A percentile compares a stretch with the other conserved stretches of the same genome.
Evolutionary conservation across 106 monocot genomes (phyloP).

Genomic region (Ottelia alismoides): DNA sequence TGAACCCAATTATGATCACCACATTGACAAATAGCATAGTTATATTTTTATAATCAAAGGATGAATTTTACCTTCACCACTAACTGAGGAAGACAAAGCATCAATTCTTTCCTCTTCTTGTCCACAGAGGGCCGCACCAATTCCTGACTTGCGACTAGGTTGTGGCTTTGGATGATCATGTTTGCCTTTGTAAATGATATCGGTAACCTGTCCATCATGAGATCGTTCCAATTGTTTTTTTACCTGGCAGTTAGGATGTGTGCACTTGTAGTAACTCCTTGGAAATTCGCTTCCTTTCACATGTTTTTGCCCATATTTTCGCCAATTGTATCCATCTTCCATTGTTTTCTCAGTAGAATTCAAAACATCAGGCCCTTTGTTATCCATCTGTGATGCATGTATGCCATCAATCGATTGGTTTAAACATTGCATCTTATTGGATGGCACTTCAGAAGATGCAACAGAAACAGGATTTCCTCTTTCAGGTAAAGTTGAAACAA

Average conservation of each 20-base stretch:
- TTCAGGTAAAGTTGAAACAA: too few relatives aligned
- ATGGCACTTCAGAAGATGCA: slow-evolving; percentile 7
- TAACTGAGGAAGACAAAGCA: slow-evolving; percentile 16
- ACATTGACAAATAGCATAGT: too few relatives aligned
- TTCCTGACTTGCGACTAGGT: slow-evolving; percentile 45
- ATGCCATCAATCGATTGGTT: slow-evolving; percentile 16
- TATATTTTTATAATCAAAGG: too few relatives aligned
- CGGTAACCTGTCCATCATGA: slow-evolving; percentile 87
- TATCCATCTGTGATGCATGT: slow-evolving; percentile 24
- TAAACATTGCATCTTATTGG: slow-evolving; percentile 23
- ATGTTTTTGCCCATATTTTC: slow-evolving; percentile 98
- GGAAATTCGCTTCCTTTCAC: slow-evolving; percentile 99
- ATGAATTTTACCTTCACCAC: slow-evolving; percentile 1
- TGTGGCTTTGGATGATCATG: slow-evolving; percentile 97
- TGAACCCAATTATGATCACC: too few relatives aligned
- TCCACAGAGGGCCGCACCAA: slow-evolving; percentile 29
- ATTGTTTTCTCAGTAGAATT: slow-evolving; percentile 32
- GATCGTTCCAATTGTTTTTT: slow-evolving; percentile 93
- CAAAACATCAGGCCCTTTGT: slow-evolving; percentile 17
- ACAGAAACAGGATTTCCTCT: too few relatives aligned
- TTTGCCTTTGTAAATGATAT: slow-evolving; percentile 63
- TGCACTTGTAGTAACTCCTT: slow-evolving; percentile 93
- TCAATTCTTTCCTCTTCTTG: slow-evolving; percentile 52
- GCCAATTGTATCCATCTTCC: slow-evolving; percentile 98
- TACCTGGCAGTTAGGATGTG: slow-evolving; percentile 91